phyloP scores from a whole-genome alignment of 345 rosid species.

The Gossypium mustelinum region DNA sequence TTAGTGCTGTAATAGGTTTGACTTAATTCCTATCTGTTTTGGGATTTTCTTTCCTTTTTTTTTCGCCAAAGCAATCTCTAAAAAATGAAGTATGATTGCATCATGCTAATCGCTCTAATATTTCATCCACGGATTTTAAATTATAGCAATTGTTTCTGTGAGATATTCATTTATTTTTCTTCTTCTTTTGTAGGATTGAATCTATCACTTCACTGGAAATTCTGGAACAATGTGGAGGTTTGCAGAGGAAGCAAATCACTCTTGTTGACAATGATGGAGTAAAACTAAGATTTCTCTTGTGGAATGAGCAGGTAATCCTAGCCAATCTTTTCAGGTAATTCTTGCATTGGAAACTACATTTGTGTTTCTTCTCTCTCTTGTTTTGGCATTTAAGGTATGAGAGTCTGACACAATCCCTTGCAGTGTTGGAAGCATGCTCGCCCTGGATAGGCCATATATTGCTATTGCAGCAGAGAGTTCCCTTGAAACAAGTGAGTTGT shows the following conservation, averaged over 20 bases:
- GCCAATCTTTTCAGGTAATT: conserved; percentile 85
- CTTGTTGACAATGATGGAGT: conserved; percentile 70
- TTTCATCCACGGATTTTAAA: not conserved
- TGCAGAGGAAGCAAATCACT: conserved; percentile 56
- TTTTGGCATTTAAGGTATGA: not conserved
- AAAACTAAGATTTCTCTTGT: conserved; percentile 62
- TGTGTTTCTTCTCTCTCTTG: not conserved
- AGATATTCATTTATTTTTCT: not conserved
- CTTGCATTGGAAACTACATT: conserved; percentile 19
- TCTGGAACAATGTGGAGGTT: conserved; percentile 44
- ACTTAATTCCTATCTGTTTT: not conserved
- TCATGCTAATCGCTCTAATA: not conserved
- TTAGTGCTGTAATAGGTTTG: not conserved
- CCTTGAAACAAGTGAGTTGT: conserved; percentile 46
- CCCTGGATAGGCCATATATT: conserved; percentile 80
- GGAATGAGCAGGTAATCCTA: conserved; percentile 84
- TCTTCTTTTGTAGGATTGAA: conserved; percentile 57
- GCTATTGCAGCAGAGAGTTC: conserved; percentile 52
- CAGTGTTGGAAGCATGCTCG: conserved; percentile 87
- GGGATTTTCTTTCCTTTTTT: not conserved
- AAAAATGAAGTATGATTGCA: not conserved
- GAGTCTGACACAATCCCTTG: conserved; percentile 15
- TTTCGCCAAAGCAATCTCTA: not conserved
- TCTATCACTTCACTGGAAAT: conserved; percentile 69
- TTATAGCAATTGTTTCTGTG: not conserved